Base-by-base conservation (phyloP, 495 filamentous ascomycete genomes). In the Pseudevernia furfuracea region DNA sequence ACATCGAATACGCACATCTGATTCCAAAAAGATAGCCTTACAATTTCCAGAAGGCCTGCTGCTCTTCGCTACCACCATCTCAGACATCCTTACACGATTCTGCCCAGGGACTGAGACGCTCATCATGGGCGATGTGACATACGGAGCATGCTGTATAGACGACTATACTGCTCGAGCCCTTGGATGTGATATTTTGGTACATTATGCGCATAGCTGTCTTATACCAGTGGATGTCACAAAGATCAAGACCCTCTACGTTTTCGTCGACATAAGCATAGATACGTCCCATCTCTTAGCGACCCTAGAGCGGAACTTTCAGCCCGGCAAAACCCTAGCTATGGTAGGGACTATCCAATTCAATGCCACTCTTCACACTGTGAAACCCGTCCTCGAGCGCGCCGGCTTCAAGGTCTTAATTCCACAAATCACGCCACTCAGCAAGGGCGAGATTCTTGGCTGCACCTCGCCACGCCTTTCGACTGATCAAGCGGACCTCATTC, bases 311-410 rank as follows among this genome's bases (percentile, higher is more conserved):
- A 97, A 97, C 73, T 96, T 97, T 71, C 77, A 84, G 11, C 71
- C 88, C 0, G 89, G 89, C 4, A 94, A 94, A 73, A 91, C 87
- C 1, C 84, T 99, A 55, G 94, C 95, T 7, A 82, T 96, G 64
- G 92, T 99, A 1, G 94, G 93, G 21, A 99, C 94, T 7, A 99
- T 99, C 65, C 94, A 99, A 70, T 99, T 99, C 80, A 99, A 99
- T 75, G 89, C 91, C 10, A 96, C 94, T 0, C 85, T 99, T 36
- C 94, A 99, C 74, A 87, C 86, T 21, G 81, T 93, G 14, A 85
- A 85, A 61, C 79, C 87, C 12, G 79, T 84, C 0, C 81, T 99
- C 9, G 89, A 96, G 63, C 83, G 82, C 41, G 86, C 87, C 8
- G 95, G 95, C 32, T 97, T 89, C 80, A 82, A 80, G 32, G 82